phyloP scores from a whole-genome alignment of 306 rosid genomes.

The Carpinus fangiana region DNA sequence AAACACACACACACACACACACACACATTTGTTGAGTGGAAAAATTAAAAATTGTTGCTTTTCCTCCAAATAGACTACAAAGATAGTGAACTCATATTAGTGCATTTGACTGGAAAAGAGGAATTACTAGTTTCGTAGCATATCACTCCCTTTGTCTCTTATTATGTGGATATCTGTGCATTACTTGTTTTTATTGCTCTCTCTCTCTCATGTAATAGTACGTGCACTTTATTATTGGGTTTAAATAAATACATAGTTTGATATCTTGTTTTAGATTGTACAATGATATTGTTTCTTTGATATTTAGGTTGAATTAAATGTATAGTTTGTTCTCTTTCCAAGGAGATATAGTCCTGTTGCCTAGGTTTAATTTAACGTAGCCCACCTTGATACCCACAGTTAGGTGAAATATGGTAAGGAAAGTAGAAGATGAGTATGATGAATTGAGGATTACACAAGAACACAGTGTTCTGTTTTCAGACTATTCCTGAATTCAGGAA shows the following conservation, averaged over 20 bases:
- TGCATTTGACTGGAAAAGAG: not conserved
- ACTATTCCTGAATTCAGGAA: not conserved
- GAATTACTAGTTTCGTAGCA: not conserved
- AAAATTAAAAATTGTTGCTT: not conserved
- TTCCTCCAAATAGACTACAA: not conserved
- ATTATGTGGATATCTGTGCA: not conserved
- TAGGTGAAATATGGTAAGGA: not conserved
- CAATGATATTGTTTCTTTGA: not conserved
- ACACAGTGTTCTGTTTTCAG: not conserved
- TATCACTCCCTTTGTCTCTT: not conserved
- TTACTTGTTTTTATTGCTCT: not conserved
- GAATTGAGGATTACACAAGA: not conserved
- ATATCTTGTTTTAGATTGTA: not conserved
- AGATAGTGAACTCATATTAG: not conserved
- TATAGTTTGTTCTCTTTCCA: not conserved
- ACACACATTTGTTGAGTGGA: not conserved
- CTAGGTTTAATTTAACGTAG: not conserved
- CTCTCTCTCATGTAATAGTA: not conserved
- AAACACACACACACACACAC: too few species aligned
- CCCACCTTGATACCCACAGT: not conserved
- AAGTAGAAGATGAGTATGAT: not conserved
- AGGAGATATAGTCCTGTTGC: not conserved
- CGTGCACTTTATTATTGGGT: not conserved
- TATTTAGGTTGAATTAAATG: constrained; percentile 2
- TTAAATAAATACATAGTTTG: not conserved